Evolutionary conservation across 1,284 basidiomycete genomes (phyloP), one percentile per base, ranked within the genome.

Genomic region (Apiotrichum akiyoshidainum): DNA sequence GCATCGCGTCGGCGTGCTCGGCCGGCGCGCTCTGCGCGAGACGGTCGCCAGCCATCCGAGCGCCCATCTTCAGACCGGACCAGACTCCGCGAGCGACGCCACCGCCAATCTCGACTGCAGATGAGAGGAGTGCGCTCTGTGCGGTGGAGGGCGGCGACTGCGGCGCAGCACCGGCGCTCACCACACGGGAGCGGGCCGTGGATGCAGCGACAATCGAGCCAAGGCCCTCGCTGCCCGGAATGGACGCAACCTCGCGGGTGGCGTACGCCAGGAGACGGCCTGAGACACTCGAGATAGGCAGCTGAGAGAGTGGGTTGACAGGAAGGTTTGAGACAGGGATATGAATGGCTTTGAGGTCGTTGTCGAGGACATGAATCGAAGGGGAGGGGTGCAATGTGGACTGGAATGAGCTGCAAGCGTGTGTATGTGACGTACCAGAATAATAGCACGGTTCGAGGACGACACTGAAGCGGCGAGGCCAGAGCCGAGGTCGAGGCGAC

Each of bases 21-120:
- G 60, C 55, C 0, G 75, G 73, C 3, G 72, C 73, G 50, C 73
- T 74, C 21, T 58, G 50, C 1, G 73, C 73, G 50, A 77, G 56
- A 10, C 73, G 49, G 31, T 61, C 53, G 19, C 61, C 54, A 5
- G 70, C 75, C 16, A 70, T 74, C 54, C 62, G 57, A 2, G 72
- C 75, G 19, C 75, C 73, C 61, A 69, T 68, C 59, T 73, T 74
- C 22, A 77, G 42, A 1, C 75, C 75, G 0, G 73, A 73, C 75
- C 75, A 77, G 11, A 77, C 72, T 0, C 73, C 73, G 37, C 72
- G 55, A 7, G 73, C 75, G 2, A 75, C 73, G 11, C 71, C 73
- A 21, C 73, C 71, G 14, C 75, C 74, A 22, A 77, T 70, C 55
- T 70, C 71, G 0, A 71, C 70, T 0, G 73, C 75, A 0, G 75